Evolutionary conservation across 441 rosid species (phyloP).

Genomic region (Corymbia calophylla): DNA sequence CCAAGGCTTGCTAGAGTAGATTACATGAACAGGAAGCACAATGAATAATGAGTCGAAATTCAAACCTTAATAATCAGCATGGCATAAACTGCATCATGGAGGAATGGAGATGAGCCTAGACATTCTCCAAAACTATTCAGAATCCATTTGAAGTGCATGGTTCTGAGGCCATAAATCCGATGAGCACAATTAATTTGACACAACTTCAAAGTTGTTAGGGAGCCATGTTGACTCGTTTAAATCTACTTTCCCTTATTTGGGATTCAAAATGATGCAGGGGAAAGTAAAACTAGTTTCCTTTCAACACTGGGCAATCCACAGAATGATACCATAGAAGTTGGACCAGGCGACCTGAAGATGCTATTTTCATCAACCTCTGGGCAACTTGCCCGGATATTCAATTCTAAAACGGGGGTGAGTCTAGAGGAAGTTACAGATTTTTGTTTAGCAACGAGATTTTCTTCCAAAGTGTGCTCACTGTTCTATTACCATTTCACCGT

Average conservation of each 20-base stretch:
- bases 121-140: not conserved
- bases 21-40: not conserved
- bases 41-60: not conserved
- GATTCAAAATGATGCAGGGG: constrained; percentile 23
- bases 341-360: constrained; percentile 72
- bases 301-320: constrained; percentile 15
- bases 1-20: not conserved
- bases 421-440: not conserved
- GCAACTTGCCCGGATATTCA: constrained; percentile 59
- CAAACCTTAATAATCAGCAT: not conserved
- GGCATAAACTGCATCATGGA: not conserved
- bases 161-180: not conserved
- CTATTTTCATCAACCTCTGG: constrained; percentile 60
- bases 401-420: constrained; percentile 64
- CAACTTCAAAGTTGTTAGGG: not conserved
- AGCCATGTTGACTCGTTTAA: not conserved
- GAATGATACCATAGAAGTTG: constrained; percentile 49
- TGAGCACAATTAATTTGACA: not conserved
- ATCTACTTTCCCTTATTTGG: not conserved
- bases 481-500: not conserved
- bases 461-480: not conserved
- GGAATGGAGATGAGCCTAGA: not conserved
- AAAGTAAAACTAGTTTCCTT: constrained; percentile 7
- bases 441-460: not conserved
- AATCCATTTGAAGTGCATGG: not conserved